Evolutionary conservation across 139 green algal species (phyloP), one percentile per base, ranked within the genome.

Genomic region (Chlamydomonas urium): DNA sequence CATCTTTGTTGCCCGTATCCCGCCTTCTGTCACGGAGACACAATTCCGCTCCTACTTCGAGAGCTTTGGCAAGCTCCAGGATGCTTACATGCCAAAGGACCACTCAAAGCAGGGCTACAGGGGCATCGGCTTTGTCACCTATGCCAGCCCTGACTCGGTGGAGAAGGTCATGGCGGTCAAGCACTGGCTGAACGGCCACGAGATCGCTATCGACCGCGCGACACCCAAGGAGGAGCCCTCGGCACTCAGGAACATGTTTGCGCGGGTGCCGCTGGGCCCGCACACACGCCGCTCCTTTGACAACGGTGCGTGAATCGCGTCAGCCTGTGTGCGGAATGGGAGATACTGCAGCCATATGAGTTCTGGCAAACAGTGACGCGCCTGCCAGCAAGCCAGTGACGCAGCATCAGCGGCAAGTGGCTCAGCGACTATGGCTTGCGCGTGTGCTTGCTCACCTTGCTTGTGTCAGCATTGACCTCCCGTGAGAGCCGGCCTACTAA

Each of bases 71-170:
- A 75, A 77, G 33, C 82, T 95, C 57, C 83, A 92, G 71, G 91
- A 97, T 56, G 91, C 89, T 6, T 97, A 97, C 86, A 95, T 96
- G 88, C 91, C 91, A 1, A 88, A 86, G 63, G 90, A 97, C 67
- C 82, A 90, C 38, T 81, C 77, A 53, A 93, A 92, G 75, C 73
- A 63, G 26, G 53, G 53, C 53, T 91, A 91, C 81, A 73, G 91
- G 24, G 91, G 91, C 73, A 96, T 97, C 53, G 91, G 91, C 0
- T 97, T 97, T 69, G 88, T 97, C 24, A 96, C 91, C 1, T 97
- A 92, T 37, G 81, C 83, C 23, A 85, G 73, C 4, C 70, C 86
- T 2, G 85, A 92, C 38, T 86, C 85, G 1, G 87, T 92, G 33
- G 91, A 93, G 71, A 81, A 84, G 42, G 68, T 82, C 1, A 84